Percentiles rank a stretch among this genome's conserved stretches.
Evolutionary conservation across 1,284 basidiomycete genomes (phyloP).

Genomic region (Moniliophthora roreri): DNA sequence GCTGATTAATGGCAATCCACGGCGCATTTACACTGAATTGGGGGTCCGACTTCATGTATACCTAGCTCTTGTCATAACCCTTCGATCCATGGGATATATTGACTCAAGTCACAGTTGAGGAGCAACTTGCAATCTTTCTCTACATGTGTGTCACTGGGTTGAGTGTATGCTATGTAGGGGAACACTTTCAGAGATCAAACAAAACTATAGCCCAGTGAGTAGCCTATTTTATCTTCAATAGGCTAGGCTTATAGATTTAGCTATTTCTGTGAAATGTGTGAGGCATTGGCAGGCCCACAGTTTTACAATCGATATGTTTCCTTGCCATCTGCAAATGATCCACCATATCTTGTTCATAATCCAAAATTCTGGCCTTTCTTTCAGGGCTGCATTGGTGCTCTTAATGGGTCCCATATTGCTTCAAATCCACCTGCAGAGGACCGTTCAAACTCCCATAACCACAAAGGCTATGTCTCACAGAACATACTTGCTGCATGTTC

Average conservation of each 20-base stretch:
- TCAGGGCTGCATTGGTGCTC: neutral
- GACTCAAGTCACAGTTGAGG: constrained; percentile 24
- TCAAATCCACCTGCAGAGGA: constrained; percentile 5
- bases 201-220: constrained; percentile 19
- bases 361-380: constrained; percentile 5
- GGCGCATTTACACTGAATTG: constrained; percentile 23
- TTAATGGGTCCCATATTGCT: constrained; percentile 8
- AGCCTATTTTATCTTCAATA: too few species aligned
- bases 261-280: too few species aligned
- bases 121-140: constrained; percentile 30
- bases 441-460: neutral
- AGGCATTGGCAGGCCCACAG: too few species aligned
- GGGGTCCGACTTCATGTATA: constrained; percentile 24
- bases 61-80: constrained; percentile 10
- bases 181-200: constrained; percentile 28
- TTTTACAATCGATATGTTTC: too few species aligned
- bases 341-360: neutral
- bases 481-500: constrained; percentile 1
- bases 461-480: constrained; percentile 8
- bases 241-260: too few species aligned
- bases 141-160: constrained; percentile 27
- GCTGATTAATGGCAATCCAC: constrained; percentile 24
- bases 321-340: too few species aligned
- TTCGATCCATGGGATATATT: constrained; percentile 13
- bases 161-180: constrained; percentile 23